Conservation (phyloP, 768 basidiomycete species). For the Coprinopsis sp. region DNA sequence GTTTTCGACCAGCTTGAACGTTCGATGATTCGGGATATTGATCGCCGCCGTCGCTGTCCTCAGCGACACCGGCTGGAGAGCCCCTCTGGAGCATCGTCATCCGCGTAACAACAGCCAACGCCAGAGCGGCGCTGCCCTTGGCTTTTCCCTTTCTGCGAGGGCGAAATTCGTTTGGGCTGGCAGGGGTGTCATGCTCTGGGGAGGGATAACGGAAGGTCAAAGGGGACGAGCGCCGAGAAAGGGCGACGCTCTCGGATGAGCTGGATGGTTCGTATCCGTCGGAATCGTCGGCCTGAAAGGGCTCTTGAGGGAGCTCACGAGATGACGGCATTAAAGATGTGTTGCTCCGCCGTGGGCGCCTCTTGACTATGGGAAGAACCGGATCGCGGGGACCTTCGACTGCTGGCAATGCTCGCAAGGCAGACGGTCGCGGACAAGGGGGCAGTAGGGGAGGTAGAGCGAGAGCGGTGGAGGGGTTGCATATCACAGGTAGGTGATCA, state of each 20-base stretch:
- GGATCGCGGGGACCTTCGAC: neutral
- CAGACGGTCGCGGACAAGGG: slow-evolving; percentile 5
- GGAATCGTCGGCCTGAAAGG: slow-evolving; percentile 17
- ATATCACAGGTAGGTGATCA: too few relatives aligned
- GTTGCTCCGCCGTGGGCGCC: neutral
- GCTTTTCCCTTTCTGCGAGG: slow-evolving; percentile 25
- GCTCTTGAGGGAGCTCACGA: neutral
- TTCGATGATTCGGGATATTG: neutral
- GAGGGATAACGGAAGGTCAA: slow-evolving; percentile 8
- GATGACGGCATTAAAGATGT: neutral
- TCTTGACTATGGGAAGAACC: neutral
- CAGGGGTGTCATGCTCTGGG: too few relatives aligned
- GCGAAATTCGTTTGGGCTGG: slow-evolving; percentile 13
- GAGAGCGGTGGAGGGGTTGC: neutral
- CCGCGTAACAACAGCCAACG: slow-evolving; percentile 25
- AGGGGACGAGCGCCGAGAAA: slow-evolving; percentile 14
- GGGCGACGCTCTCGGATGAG: too few relatives aligned
- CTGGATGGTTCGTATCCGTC: slow-evolving; percentile 23
- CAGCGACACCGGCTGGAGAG: slow-evolving; percentile 5
- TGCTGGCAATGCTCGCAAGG: neutral
- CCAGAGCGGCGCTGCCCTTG: slow-evolving; percentile 31
- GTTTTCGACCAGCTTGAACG: slow-evolving; percentile 15
- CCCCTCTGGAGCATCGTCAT: slow-evolving; percentile 14
- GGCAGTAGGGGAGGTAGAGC: neutral
- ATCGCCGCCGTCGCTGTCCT: neutral